A percentile compares a stretch with the other conserved stretches of the same genome.
These are phyloP conservation scores for Canariomyces notabilis DNA, from an alignment of 2,329 filamentous ascomycete genomes.

Conservation along the genomic window DNA sequence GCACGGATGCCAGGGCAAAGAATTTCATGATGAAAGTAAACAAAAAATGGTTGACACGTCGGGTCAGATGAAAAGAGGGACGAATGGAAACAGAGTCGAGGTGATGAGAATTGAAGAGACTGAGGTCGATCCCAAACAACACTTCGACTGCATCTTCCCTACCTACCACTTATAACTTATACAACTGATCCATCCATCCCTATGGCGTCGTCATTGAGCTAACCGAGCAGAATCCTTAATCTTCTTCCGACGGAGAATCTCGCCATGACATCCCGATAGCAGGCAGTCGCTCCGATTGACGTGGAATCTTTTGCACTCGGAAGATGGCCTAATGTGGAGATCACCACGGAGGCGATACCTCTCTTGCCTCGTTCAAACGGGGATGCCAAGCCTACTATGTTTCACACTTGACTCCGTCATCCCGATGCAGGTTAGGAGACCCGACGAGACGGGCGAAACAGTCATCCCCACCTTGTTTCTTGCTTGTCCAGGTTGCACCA, in stretches of 20 bases:
- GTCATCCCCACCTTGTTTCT: background rate
- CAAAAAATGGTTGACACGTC: no score
- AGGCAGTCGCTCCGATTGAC: background rate
- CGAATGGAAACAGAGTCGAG: no score
- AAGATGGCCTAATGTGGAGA: background rate
- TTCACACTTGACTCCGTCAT: background rate
- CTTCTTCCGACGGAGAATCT: conserved; percentile 2
- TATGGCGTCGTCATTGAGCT: background rate
- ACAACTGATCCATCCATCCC: background rate
- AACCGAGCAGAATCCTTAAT: background rate
- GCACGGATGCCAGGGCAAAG: conserved; percentile 1
- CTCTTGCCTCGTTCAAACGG: no score
- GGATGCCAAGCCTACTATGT: background rate
- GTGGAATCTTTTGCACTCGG: background rate
- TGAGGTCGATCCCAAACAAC: background rate
- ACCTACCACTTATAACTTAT: background rate
- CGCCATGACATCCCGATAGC: background rate
- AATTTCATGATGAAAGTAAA: conserved; percentile 21
- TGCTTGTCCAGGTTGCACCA: background rate
- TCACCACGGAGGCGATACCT: no score
- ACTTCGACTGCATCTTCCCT: background rate
- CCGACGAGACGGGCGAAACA: background rate
- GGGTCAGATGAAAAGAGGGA: background rate
- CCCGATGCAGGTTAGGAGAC: background rate
- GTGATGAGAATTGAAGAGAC: background rate